phyloP scores from a whole-genome alignment of 352 stramenopile species.

The Salisapilia sapeloensis region DNA sequence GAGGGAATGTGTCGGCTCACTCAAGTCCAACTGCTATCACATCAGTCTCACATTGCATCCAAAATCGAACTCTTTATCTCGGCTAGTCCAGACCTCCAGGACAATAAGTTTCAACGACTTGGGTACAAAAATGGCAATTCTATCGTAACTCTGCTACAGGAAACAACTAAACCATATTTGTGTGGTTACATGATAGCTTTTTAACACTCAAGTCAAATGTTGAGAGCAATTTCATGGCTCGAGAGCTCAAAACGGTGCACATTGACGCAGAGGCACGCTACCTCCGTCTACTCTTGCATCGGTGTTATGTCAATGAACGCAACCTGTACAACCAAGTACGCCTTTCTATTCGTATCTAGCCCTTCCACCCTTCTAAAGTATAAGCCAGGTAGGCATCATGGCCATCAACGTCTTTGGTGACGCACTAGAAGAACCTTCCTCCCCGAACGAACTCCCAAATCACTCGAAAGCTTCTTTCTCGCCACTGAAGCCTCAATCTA shows the following conservation, averaged over 20 bases:
- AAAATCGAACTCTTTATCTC: constrained; percentile 88
- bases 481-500: background rate
- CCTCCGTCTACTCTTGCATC: constrained; percentile 80
- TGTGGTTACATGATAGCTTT: background rate
- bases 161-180: constrained; percentile 1
- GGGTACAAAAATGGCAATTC: constrained; percentile 30
- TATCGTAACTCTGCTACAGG: too few relatives aligned
- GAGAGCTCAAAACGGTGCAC: constrained; percentile 87
- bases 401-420: constrained; percentile 79
- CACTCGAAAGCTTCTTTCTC: constrained; percentile 24
- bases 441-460: constrained; percentile 19
- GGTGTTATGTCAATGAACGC: constrained; percentile 78
- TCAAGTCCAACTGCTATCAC: constrained; percentile 83
- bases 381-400: constrained; percentile 85
- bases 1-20: constrained; percentile 50
- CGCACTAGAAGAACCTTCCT: constrained; percentile 6
- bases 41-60: constrained; percentile 85
- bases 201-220: constrained; percentile 62
- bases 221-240: constrained; percentile 69
- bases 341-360: too few relatives aligned
- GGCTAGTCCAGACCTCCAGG: constrained; percentile 13
- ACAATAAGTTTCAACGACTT: constrained; percentile 54
- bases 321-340: constrained; percentile 87
- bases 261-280: constrained; percentile 73
- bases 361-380: too few relatives aligned